Base-by-base conservation (phyloP, 306 rosid genomes). In the Myrica gale region DNA sequence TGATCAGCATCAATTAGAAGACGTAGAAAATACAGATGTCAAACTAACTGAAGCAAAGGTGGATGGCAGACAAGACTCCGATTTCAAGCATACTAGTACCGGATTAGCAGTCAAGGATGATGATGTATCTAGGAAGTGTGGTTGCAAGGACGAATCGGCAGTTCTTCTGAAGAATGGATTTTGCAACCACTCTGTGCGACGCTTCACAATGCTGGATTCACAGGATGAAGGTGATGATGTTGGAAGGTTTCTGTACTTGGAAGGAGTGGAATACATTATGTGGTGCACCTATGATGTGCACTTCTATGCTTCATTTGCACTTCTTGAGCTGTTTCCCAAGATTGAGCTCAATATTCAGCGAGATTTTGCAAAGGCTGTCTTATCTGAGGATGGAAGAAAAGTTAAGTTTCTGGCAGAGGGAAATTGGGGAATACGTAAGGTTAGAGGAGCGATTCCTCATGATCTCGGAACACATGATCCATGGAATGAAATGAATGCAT, bases 251-350 rank as follows among this genome's bases (percentile, higher is more conserved):
- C 87, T 95, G 75, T 95, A 95, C 86, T 87, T 95, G 89, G 99
- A 95, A 88, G 99, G 99, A 43, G 91, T 95, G 62, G 99, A 95
- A 78, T 95, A 95, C 81, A 78, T 92, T 75, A 92, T 95, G 99
- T 95, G 99, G 99, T 86, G 91, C 90, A 95, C 99, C 32, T 95
- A 95, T 84, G 99, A 95, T 58, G 99, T 95, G 61, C 99, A 95
- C 85, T 95, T 95, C 73, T 95, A 95, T 79, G 99, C 99, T 69
- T 95, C 99, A 51, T 95, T 88, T 84, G 99, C 99, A 16, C 99
- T 95, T 79, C 99, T 95, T n/a, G 93, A 83, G 79, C 87, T 95
- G 81, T 95, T 95, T 84, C 99, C 99, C 23, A 90, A 79, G 82
- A 95, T 95, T 54, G 99, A 95, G 78, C 91, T 95, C 73, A 92